These are phyloP conservation scores for Cordyceps pruinosa DNA, from an alignment of 2,329 filamentous ascomycete species.

Conservation along the genomic window DNA sequence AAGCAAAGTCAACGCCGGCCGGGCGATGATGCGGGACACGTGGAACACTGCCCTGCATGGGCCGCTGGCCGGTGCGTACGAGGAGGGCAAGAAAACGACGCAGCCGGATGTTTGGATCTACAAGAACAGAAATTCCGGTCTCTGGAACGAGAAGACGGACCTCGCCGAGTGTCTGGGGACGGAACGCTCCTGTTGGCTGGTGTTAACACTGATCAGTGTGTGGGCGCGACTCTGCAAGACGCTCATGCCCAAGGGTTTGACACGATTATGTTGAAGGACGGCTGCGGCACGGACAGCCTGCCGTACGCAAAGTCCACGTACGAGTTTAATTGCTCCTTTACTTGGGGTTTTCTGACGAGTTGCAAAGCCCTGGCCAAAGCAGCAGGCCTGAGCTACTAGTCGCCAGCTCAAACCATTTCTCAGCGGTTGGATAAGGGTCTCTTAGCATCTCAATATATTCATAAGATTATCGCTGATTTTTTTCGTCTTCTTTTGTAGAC, in stretches of 20 bases:
- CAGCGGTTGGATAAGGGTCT: too few species aligned
- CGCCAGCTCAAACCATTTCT: too few species aligned
- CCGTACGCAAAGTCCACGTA: not conserved
- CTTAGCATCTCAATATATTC: too few species aligned
- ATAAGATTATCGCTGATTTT: too few species aligned
- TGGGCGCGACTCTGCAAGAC: slow-evolving; percentile 49
- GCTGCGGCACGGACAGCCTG: slow-evolving; percentile 40
- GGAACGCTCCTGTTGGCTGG: slow-evolving; percentile 49
- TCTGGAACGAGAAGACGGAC: slow-evolving; percentile 27
- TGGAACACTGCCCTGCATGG: slow-evolving; percentile 51
- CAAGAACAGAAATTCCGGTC: slow-evolving; percentile 53
- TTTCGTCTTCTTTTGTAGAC: too few species aligned
- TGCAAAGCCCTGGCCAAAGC: slow-evolving; percentile 1
- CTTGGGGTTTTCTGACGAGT: slow-evolving; percentile 8
- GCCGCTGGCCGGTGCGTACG: slow-evolving; percentile 29
- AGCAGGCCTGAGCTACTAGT: not conserved
- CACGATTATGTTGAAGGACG: slow-evolving; percentile 48
- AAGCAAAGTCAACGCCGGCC: slow-evolving; percentile 22
- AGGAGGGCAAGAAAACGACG: slow-evolving; percentile 25
- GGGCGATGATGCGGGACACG: slow-evolving; percentile 42
- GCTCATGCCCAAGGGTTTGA: slow-evolving; percentile 50
- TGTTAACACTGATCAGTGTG: slow-evolving; percentile 57
- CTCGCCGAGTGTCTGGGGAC: slow-evolving; percentile 25
- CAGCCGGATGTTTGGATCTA: slow-evolving; percentile 41
- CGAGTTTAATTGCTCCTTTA: not conserved